Evolutionary conservation across 768 basidiomycete species (phyloP), one percentile per base, ranked within the genome.

Genomic region (Mycena galopus): DNA sequence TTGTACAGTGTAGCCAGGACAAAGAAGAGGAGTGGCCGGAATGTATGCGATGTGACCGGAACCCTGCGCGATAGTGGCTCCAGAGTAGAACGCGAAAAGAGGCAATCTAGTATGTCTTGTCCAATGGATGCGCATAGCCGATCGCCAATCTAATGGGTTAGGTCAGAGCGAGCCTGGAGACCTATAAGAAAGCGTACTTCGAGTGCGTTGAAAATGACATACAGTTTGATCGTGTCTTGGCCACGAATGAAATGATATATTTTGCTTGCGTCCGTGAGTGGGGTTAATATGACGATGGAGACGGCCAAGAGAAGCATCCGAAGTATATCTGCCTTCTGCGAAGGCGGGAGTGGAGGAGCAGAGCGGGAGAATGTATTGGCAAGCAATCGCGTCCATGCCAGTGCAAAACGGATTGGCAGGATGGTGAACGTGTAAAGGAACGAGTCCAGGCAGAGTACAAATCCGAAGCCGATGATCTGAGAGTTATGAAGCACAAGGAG

Each of bases 381-480:
- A 25, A 89, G 67, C 59, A 92, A 87, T 51, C 90, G 87, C 77
- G 87, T 86, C 65, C 88, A 79, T 4, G 94, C 96, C 44, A 95
- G 82, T 16, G 85, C 74, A 77, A 91, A 94, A 7, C 97, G 94
- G 68, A 99, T 95, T 12, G 98, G 98, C 12, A 98, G 91, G 76
- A 99, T 95, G 21, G 98, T 99, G 84, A 99, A 98, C 0, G 95
- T 97, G 82, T 99, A 98, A 1, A 99, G 89, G 83, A 99, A 98
- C 2, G 96, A 96, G 81, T 99, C 98, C 61, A 99, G 87, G 81
- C 98, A 99, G 42, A 99, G 88, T 30, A 98, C 84, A 76, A 94
- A 94, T 39, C 98, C 98, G 80, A 99, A 98, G 27, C 93, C 86
- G 62, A 98, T 92, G 23, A 97, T 94, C 96, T 97, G 74, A 2